phyloP scores from a whole-genome alignment of 805 yeast genomes.

The Yarrowia sp. region DNA sequence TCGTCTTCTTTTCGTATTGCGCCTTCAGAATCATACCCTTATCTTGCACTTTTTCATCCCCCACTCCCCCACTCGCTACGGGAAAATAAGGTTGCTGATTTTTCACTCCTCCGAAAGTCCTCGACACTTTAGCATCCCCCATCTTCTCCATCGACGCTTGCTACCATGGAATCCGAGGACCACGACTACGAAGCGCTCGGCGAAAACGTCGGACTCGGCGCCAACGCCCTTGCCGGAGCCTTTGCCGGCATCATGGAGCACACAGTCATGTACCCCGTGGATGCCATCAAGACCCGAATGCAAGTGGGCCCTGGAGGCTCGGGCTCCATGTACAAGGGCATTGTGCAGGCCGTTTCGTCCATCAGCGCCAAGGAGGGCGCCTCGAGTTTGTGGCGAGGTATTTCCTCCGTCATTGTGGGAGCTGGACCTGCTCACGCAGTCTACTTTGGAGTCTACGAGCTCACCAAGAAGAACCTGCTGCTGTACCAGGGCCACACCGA shows the following conservation, averaged over 20 bases:
- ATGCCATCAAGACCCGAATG: conserved; percentile 95
- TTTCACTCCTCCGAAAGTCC: conserved; percentile 25
- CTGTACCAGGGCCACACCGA: conserved; percentile 31
- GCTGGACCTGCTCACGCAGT: conserved; percentile 99
- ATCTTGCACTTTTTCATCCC: too few species aligned
- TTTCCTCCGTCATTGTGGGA: conserved; percentile 87
- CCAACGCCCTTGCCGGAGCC: conserved; percentile 92
- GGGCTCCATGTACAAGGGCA: conserved; percentile 50
- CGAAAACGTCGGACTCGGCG: conserved; percentile 77
- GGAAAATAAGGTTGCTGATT: conserved; percentile 14
- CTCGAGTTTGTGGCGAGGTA: conserved; percentile 89
- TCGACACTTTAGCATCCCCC: conserved; percentile 23
- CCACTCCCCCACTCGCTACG: not conserved
- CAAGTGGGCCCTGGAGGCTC: conserved; percentile 59
- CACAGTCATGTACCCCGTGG: conserved; percentile 95
- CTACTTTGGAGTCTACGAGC: conserved; percentile 92
- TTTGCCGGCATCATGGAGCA: conserved; percentile 99
- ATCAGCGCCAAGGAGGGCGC: conserved; percentile 91
- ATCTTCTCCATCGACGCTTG: conserved; percentile 36
- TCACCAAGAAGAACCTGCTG: conserved; percentile 64
- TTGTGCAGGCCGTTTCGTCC: conserved; percentile 71
- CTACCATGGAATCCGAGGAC: conserved; percentile 40
- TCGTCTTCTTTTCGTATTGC: too few species aligned
- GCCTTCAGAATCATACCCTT: too few species aligned
- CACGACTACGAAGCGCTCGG: conserved; percentile 91